These are phyloP conservation scores for Cryptococcus hybrid DNA, from an alignment of 1,284 basidiomycete species.

Conservation along the genomic window DNA sequence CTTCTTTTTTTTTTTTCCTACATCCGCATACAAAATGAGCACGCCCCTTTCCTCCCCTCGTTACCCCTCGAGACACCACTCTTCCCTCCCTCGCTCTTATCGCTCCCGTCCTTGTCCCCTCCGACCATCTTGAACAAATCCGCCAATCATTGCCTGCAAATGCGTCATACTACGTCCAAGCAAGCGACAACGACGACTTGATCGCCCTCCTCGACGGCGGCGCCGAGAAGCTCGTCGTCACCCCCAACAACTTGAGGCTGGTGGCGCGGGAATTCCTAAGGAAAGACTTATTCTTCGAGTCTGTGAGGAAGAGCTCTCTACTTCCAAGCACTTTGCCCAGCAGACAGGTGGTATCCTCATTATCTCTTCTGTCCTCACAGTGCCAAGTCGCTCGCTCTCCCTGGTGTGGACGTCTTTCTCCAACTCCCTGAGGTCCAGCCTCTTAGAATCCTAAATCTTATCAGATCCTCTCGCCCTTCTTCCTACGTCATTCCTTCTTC, in stretches of 20 bases:
- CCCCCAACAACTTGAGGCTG: slow-evolving; percentile 62
- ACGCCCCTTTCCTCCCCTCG: slow-evolving; percentile 49
- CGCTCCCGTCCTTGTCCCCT: slow-evolving; percentile 67
- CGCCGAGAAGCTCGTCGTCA: slow-evolving; percentile 71
- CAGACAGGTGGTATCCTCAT: slow-evolving; percentile 29
- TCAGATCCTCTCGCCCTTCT: slow-evolving; percentile 66
- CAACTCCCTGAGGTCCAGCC: slow-evolving; percentile 52
- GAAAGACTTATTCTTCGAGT: slow-evolving; percentile 72
- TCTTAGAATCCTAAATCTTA: slow-evolving; percentile 55
- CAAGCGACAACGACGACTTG: slow-evolving; percentile 57
- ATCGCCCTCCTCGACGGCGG: slow-evolving; percentile 70
- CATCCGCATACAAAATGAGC: slow-evolving; percentile 27
- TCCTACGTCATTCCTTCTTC: slow-evolving; percentile 72
- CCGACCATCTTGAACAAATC: slow-evolving; percentile 33
- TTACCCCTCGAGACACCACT: slow-evolving; percentile 46
- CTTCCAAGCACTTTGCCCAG: slow-evolving; percentile 57
- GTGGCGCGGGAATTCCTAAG: slow-evolving; percentile 58
- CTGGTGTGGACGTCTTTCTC: slow-evolving; percentile 63
- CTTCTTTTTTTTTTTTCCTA: background rate
- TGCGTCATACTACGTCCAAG: slow-evolving; percentile 58
- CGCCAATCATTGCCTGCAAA: slow-evolving; percentile 34
- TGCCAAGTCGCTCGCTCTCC: slow-evolving; percentile 68
- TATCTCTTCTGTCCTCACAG: slow-evolving; percentile 53
- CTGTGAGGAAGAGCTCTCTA: slow-evolving; percentile 69
- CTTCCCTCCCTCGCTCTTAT: slow-evolving; percentile 66